A percentile compares a stretch with the other conserved stretches of the same genome.
These are phyloP conservation scores for Hygrophorus russula DNA, from an alignment of 768 basidiomycete genomes.

Conservation along the genomic window DNA sequence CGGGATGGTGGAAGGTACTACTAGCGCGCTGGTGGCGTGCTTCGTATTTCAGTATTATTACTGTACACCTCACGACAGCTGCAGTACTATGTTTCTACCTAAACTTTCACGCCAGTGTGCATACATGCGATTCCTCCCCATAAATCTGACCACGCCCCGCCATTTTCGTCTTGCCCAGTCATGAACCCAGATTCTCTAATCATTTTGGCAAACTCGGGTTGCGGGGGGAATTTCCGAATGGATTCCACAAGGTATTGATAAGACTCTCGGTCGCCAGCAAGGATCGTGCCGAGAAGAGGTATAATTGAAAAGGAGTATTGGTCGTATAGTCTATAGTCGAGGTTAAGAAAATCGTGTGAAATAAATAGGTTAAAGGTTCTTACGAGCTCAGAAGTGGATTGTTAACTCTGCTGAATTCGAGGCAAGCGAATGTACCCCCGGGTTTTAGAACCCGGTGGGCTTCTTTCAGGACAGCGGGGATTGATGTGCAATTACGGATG, in stretches of 20 bases:
- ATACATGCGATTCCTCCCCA: conserved; percentile 86
- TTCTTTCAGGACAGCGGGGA: conserved; percentile 78
- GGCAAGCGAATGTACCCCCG: conserved; percentile 88
- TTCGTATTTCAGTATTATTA: background rate
- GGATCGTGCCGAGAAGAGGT: conserved; percentile 88
- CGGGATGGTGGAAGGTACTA: background rate
- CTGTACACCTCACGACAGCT: background rate
- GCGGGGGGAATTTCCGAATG: conserved; percentile 86
- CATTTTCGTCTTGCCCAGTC: conserved; percentile 60
- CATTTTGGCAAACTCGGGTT: conserved; percentile 83
- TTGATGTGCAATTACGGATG: conserved; percentile 92
- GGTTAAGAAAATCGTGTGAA: conserved; percentile 4
- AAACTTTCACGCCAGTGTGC: conserved; percentile 78
- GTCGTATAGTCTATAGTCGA: conserved; percentile 63
- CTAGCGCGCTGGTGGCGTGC: background rate
- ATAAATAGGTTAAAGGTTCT: conserved; percentile 20
- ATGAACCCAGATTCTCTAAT: conserved; percentile 77
- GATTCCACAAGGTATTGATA: conserved; percentile 99
- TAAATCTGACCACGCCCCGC: conserved; percentile 75
- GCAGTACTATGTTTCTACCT: conserved; percentile 20
- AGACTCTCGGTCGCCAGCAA: conserved; percentile 89
- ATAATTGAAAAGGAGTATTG: conserved; percentile 95
- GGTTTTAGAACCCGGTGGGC: conserved; percentile 93
- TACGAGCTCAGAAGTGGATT: conserved; percentile 83
- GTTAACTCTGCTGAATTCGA: conserved; percentile 90